Evolutionary conservation across 2,329 filamentous ascomycete genomes (phyloP), one percentile per base, ranked within the genome.

Genomic region (Sclerotinia subarctica): DNA sequence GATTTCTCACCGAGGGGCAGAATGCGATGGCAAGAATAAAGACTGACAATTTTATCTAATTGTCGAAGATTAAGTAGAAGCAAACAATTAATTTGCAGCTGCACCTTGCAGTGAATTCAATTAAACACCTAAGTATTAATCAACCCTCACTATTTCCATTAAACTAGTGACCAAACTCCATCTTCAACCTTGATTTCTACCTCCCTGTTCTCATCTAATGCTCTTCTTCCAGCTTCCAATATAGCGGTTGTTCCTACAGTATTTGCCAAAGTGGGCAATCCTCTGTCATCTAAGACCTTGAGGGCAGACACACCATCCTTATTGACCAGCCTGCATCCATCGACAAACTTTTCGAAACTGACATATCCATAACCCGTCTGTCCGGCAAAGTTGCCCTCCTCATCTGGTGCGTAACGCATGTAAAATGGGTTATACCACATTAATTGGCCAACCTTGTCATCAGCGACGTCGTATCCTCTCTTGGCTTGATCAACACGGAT

Each of bases 351-450:
- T 82, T 97, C 94, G 76, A 97, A 94, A 26, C 91, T 95, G 69
- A 97, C 87, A 80, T 97, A 97, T 46, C 94, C 94, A 78, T 97
- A 97, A 32, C 94, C 94, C 8, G 88, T 90, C 81, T 97, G 94
- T 47, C 94, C 94, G 66, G 88, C 89, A 79, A 97, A 97, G 81
- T 97, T 96, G 66, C 94, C 94, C 79, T 96, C 92, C 81, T 97
- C 94, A 76, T 97, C 93, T 26, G 94, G 93, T 17, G 93, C 92
- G 76, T 97, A 97, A 75, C 90, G 90, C 93, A 96, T 96, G 81
- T 96, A 96, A 80, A 96, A 96, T 78, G 94, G 94, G 79, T 97
- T 97, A 79, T 92, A 90, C 92, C 93, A 97, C 77, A 90, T 85
- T 70, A 97, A 80, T 77, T 88, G 85, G 52, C 86, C 86, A 1